Base-by-base conservation (phyloP, 2,329 filamentous ascomycete species). In the Pyrenophora tritici-repentis region DNA sequence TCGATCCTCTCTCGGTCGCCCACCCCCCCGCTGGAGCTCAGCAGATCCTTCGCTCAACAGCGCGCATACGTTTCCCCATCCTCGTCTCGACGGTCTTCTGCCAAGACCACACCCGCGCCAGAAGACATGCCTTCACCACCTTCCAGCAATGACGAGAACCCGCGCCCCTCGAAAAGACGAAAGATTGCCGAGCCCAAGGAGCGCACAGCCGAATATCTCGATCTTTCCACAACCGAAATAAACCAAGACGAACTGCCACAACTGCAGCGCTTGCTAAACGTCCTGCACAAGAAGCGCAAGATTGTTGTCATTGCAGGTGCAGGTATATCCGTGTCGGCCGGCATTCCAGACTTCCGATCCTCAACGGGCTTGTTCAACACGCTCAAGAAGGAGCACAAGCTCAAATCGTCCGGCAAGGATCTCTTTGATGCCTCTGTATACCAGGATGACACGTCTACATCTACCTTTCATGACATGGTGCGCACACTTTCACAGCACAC, bases 371-470 rank as follows among this genome's bases (percentile, higher is more conserved):
- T 99, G 3, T 99, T 99, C 76, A 89, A 86, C 52, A 89, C 88
- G 14, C 81, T 96, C 20, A 88, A 90, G 59, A 88, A 85, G 55
- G 88, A 96, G 69, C 90, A 97, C 75, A 95, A 94, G 62, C 81
- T 97, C 56, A 96, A 96, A 72, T 85, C 89, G 17, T 97, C 94
- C 0, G 94, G 94, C 44, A 97, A 97, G 75, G 87, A 96, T 61
- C 83, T 99, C 1, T 99, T 99, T 70, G 94, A 99, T 76, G 94
- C 94, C 44, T 96, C 93, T 6, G 94, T 99, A 46, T 99, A 99
- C 79, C 92, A 91, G 73, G 90, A 96, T 78, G 88, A 95, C 71
- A 82, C 84, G 17, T 90, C 92, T 10, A 97, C 93, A 1, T 87
- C 89, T 18, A 90, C 89, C 9, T 99, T 99, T 73, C 94, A 99